These are phyloP conservation scores for Scortechinia acanthostroma DNA, from an alignment of 2,329 filamentous ascomycete species.

Conservation along the genomic window DNA sequence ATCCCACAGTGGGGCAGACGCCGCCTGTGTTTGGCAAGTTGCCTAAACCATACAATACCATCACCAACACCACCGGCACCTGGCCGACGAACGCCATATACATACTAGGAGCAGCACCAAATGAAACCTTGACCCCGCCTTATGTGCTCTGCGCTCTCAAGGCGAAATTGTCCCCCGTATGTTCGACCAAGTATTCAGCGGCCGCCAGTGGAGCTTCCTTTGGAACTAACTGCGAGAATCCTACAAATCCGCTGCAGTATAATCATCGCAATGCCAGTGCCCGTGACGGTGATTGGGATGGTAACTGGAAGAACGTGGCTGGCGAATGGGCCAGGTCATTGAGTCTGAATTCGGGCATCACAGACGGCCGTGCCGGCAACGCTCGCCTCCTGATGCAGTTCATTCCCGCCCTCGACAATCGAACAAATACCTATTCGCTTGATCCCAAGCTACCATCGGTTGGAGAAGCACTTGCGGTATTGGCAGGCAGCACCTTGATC, in stretches of 20 bases:
- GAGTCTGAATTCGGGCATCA: conserved; percentile 45
- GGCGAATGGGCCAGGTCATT: conserved; percentile 44
- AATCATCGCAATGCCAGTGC: conserved; percentile 25
- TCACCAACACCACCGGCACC: conserved; percentile 43
- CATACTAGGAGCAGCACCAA: conserved; percentile 37
- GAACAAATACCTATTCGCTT: conserved; percentile 24
- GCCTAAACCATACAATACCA: conserved; percentile 59
- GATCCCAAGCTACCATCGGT: conserved; percentile 51
- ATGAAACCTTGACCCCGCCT: conserved; percentile 20
- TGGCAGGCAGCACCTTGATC: conserved; percentile 61
- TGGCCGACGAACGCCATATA: conserved; percentile 49
- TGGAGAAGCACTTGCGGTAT: conserved; percentile 68
- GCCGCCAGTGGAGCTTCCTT: conserved; percentile 51
- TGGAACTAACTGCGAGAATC: conserved; percentile 51
- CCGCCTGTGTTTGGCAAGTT: conserved; percentile 44
- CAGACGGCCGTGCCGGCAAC: conserved; percentile 48
- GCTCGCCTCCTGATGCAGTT: conserved; percentile 49
- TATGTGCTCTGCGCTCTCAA: conserved; percentile 66
- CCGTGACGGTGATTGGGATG: conserved; percentile 17
- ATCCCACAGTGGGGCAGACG: conserved; percentile 34
- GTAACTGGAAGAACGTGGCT: conserved; percentile 47
- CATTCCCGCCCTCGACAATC: conserved; percentile 22
- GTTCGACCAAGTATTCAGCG: conserved; percentile 55
- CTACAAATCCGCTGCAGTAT: conserved; percentile 45
- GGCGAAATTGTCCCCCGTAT: conserved; percentile 55